Evolutionary conservation across 1,139 yeast genomes (phyloP).

Genomic region (Pichia sp.): DNA sequence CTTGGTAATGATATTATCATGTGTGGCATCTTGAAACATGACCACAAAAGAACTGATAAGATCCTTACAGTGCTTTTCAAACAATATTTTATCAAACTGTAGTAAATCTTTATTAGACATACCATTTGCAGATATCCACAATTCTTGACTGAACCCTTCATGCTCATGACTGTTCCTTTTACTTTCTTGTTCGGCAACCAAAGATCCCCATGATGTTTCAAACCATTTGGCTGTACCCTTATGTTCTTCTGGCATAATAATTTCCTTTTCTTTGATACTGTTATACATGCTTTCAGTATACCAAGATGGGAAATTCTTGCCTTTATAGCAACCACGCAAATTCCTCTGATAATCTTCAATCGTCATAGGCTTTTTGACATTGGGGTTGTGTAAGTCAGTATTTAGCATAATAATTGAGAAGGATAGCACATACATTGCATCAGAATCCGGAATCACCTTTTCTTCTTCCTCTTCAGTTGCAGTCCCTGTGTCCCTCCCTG

Average conservation of each 20-base stretch:
- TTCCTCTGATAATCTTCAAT: constrained; percentile 74
- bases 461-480: constrained; percentile 17
- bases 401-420: constrained; percentile 72
- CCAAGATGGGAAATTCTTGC: constrained; percentile 78
- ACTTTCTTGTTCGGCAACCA: constrained; percentile 47
- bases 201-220: constrained; percentile 88
- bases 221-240: constrained; percentile 79
- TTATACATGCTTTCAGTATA: constrained; percentile 72
- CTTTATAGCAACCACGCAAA: constrained; percentile 70
- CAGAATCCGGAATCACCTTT: constrained; percentile 57
- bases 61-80: constrained; percentile 51
- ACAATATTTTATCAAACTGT: constrained; percentile 62
- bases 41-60: constrained; percentile 62
- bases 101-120: constrained; percentile 26
- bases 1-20: constrained; percentile 80
- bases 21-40: constrained; percentile 81
- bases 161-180: constrained; percentile 19
- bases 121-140: constrained; percentile 13
- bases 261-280: constrained; percentile 79
- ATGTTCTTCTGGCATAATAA: constrained; percentile 97
- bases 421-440: constrained; percentile 63
- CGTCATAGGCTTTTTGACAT: constrained; percentile 80
- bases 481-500: background rate
- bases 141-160: constrained; percentile 12
- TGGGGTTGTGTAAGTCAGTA: constrained; percentile 73